Base-by-base conservation (phyloP, 441 rosid genomes). In the Erodium texanum region DNA sequence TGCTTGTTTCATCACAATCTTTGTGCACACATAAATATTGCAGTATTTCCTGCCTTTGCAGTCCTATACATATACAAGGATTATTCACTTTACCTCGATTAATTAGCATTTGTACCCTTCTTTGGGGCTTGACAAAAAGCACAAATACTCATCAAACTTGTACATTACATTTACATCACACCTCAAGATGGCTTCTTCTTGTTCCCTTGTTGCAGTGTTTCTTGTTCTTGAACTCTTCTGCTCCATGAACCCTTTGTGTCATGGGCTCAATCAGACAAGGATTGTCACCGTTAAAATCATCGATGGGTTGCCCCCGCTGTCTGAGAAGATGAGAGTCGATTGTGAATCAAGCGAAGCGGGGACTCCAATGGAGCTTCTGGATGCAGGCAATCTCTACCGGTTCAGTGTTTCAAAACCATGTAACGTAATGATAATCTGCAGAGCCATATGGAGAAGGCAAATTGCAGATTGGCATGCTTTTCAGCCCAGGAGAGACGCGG, bases 211-310 rank as follows among this genome's bases (percentile, higher is more conserved):
- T 27, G 29, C 29, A 27, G 29, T 27, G 24, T 54, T 54, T 54
- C 61, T 54, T 54, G 61, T 54, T 54, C 61, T 54, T 54, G 61
- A 11, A 54, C 61, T 54, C 61, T 54, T 19, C 24, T 45, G 3
- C 54, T 54, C 22, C 61, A 54, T 6, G 2, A 7, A 22, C 12
- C 61, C 29, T 1, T 27, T 27, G 29, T 27, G 29, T 27, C 2
- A 54, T 5, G 22, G 3, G 23, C 24, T 3, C 5, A 54, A 18
- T 19, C 61, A 54, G 23, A 54, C 20, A 23, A 18, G 19, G 23
- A 9, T 22, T 24, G 22, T 22, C 61, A 54, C 3, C 11, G 61
- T 54, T 8, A 54, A 1, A 20, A 54, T 54, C 22, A 54, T 54
- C 3, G 61, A 54, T 19, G 23, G 61, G 24, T 18, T 54, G 61